Evolutionary conservation across 2,329 filamentous ascomycete genomes (phyloP).

Genomic region (Botrytis cinerea): DNA sequence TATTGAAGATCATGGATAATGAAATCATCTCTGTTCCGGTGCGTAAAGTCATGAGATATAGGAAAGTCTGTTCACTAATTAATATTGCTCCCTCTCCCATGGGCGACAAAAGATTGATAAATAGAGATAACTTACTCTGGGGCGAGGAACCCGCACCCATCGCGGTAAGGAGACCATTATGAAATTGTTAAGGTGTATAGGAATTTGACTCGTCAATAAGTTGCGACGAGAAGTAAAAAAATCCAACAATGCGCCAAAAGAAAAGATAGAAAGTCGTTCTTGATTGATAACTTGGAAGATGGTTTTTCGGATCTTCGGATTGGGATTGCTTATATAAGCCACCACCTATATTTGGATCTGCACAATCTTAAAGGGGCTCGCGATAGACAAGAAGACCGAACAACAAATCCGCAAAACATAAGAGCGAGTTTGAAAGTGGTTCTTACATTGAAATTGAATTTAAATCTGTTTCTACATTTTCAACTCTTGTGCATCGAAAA

Average conservation of each 20-base stretch:
- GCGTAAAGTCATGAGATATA: constrained; percentile 82
- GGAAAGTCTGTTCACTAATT: constrained; percentile 64
- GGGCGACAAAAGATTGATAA: constrained; percentile 14
- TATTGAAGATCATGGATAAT: constrained; percentile 84
- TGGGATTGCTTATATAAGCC: constrained; percentile 9
- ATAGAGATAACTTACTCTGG: constrained; percentile 35
- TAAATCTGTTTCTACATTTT: not conserved
- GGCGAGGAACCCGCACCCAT: constrained; percentile 40
- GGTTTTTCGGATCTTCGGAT: constrained; percentile 20
- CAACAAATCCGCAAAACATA: not conserved
- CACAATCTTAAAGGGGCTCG: not conserved
- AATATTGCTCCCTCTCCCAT: constrained; percentile 24
- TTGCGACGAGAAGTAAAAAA: constrained; percentile 8
- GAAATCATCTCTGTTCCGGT: constrained; percentile 85
- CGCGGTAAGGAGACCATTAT: constrained; percentile 37
- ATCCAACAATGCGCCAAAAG: not conserved
- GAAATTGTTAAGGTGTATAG: not conserved
- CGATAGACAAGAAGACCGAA: not conserved
- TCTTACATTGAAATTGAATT: not conserved
- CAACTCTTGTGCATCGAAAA: not conserved
- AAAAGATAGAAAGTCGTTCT: constrained; percentile 5
- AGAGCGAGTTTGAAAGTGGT: not conserved
- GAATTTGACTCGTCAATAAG: constrained; percentile 8
- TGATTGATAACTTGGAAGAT: constrained; percentile 18
- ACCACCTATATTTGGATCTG: constrained; percentile 12